These are phyloP conservation scores for Cicer judaicum DNA, from an alignment of 306 rosid species.

Conservation along the genomic window DNA sequence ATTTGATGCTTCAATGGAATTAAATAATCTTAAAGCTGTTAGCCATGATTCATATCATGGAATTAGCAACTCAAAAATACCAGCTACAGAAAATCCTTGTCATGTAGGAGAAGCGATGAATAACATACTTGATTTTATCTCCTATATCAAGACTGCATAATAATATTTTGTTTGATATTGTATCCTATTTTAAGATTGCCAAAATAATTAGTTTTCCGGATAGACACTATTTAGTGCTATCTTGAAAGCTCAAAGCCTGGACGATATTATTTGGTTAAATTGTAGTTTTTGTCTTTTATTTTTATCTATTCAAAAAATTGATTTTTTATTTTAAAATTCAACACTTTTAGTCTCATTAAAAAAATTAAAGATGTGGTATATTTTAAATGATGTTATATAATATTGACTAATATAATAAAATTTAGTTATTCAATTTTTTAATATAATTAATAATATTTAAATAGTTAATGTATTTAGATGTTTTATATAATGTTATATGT, in stretches of 20 bases:
- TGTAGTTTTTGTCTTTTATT: too few species aligned
- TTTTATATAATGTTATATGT: too few species aligned
- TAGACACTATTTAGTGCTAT: neutral
- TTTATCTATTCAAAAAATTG: too few species aligned
- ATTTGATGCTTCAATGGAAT: constrained; percentile 45
- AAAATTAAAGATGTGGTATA: too few species aligned
- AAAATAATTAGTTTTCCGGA: constrained; percentile 43
- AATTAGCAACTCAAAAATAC: constrained; percentile 58
- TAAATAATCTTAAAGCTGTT: constrained; percentile 50
- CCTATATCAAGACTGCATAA: constrained; percentile 45
- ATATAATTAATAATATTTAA: too few species aligned
- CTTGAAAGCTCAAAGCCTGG: neutral
- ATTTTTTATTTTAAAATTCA: too few species aligned
- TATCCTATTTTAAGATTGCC: constrained; percentile 28
- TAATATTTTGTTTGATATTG: neutral
- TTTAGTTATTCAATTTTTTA: too few species aligned
- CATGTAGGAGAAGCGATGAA: constrained; percentile 67
- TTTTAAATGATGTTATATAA: too few species aligned
- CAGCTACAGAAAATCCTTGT: constrained; percentile 56
- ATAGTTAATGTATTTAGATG: too few species aligned
- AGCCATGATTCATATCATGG: constrained; percentile 63
- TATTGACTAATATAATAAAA: too few species aligned
- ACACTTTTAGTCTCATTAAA: too few species aligned
- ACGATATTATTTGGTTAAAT: too few species aligned
- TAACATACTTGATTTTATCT: constrained; percentile 26